Conservation (phyloP, 2,329 filamentous ascomycete species). For the Botrytis pseudocinerea region DNA sequence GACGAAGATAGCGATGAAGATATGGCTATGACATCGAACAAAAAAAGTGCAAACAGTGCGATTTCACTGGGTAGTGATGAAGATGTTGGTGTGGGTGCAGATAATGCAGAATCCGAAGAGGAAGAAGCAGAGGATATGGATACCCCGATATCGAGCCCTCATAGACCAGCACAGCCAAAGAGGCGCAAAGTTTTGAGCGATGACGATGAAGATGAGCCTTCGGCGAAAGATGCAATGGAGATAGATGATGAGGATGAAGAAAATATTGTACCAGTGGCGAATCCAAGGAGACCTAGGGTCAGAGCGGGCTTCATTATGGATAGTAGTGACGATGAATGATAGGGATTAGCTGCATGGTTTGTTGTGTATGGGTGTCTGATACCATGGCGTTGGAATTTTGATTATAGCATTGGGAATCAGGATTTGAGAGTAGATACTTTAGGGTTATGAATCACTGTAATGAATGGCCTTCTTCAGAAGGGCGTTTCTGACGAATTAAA, state of each 20-base stretch:
- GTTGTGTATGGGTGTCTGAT: constrained; percentile 4
- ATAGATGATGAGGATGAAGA: constrained; percentile 46
- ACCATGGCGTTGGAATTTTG: constrained; percentile 17
- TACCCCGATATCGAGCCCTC: constrained; percentile 46
- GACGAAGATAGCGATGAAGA: constrained; percentile 39
- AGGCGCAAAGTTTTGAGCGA: constrained; percentile 42
- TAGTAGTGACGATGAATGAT: constrained; percentile 53
- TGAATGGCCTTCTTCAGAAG: not conserved
- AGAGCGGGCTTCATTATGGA: constrained; percentile 59
- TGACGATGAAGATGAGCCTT: constrained; percentile 34
- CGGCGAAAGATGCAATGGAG: constrained; percentile 26
- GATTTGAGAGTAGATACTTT: not conserved
- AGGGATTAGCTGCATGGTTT: not conserved
- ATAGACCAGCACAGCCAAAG: constrained; percentile 42
- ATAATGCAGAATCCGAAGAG: constrained; percentile 35
- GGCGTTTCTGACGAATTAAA: not conserved
- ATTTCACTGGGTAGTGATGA: constrained; percentile 39
- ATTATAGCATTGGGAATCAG: not conserved
- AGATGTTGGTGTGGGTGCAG: constrained; percentile 24
- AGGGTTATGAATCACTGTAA: not conserved
- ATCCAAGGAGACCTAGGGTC: constrained; percentile 41
- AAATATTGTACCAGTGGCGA: constrained; percentile 44
- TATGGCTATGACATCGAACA: constrained; percentile 23
- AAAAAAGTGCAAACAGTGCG: constrained; percentile 26
- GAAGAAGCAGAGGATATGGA: constrained; percentile 42